Base-by-base conservation (phyloP, 1,139 yeast species). In the Candida sp. region DNA sequence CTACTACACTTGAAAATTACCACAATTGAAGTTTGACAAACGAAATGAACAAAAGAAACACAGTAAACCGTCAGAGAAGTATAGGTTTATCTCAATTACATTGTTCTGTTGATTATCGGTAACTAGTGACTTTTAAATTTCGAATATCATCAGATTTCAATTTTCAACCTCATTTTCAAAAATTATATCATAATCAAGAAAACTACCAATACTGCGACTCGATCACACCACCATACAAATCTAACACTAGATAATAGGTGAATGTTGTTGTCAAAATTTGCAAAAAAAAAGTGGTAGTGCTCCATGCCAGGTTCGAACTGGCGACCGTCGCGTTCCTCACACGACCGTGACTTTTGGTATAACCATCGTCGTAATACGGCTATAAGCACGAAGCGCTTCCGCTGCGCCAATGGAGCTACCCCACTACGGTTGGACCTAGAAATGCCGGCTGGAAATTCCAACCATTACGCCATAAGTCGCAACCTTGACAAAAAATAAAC, bases 261-360 rank as follows among this genome's bases (percentile, higher is more conserved):
- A n/a, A n/a, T n/a, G n/a, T n/a, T n/a, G n/a, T 15, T 15, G 19
- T 15, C 19, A 15, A 15, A 15, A 15, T 15, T 2, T 15, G 19
- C 19, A 15, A 55, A 63, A 65, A 64, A 60, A 66, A 65, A 67
- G 49, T 57, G 60, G 68, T 68, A 66, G 66, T 72, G 77, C 75
- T 71, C 75, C 70, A 70, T 76, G 76, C 70, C 76, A 76, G 77
- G 77, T 68, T 71, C 69, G 77, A 72, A 72, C 77, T 77, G 76
- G 70, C 76, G 77, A 71, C 77, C 76, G 74, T 72, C 77, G 77
- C 77, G 77, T 72, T 70, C 75, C 77, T 71, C 75, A 71, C 76
- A 70, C 76, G 77, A 71, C 76, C 75, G 76, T 70, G 77, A 71
- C 75, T 66, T 68, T 60, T 68, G 74, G 75, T 57, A 70, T 71